phyloP scores from a whole-genome alignment of 352 stramenopile species.

The Bremia lactucae region DNA sequence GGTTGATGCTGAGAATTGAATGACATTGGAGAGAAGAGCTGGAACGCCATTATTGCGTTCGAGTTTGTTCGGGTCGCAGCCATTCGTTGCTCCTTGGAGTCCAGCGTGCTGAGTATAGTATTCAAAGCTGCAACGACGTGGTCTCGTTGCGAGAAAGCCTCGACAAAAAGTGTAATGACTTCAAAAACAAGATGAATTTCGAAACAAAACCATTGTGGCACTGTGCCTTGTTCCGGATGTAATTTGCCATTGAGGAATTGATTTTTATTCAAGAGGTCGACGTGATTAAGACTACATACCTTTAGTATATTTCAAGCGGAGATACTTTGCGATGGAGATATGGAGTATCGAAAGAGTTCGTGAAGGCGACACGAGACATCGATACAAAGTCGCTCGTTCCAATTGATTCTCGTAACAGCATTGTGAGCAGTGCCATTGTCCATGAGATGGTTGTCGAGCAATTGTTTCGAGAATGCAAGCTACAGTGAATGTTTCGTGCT shows the following conservation, averaged over 20 bases:
- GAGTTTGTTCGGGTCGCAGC: constrained; percentile 5
- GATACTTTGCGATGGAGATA: constrained; percentile 30
- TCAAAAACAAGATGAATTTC: constrained; percentile 47
- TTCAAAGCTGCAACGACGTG: constrained; percentile 12
- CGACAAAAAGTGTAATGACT: constrained; percentile 49
- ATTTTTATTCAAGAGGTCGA: constrained; percentile 10
- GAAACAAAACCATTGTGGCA: constrained; percentile 36
- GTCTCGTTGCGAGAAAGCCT: constrained; percentile 21
- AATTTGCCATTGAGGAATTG: constrained; percentile 1
- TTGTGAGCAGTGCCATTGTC: constrained; percentile 11
- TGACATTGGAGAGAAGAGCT: constrained; percentile 8
- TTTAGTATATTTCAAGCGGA: constrained; percentile 36
- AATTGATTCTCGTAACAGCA: constrained; percentile 22
- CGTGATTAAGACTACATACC: constrained; percentile 23
- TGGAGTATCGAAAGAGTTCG: constrained; percentile 30
- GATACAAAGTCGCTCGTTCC: constrained; percentile 40
- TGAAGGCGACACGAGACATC: constrained; percentile 46
- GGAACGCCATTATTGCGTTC: constrained; percentile 8
- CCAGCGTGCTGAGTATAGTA: constrained; percentile 13
- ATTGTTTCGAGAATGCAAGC: constrained; percentile 34
- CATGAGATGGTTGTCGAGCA: constrained; percentile 3
- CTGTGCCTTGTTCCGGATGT: constrained; percentile 3
- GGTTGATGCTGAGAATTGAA: constrained; percentile 27
- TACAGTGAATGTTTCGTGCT: constrained; percentile 40
- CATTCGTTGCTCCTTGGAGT: too few relatives aligned